Evolutionary conservation across 352 stramenopile genomes (phyloP).

Genomic region (Pelagophyceae sp.): DNA sequence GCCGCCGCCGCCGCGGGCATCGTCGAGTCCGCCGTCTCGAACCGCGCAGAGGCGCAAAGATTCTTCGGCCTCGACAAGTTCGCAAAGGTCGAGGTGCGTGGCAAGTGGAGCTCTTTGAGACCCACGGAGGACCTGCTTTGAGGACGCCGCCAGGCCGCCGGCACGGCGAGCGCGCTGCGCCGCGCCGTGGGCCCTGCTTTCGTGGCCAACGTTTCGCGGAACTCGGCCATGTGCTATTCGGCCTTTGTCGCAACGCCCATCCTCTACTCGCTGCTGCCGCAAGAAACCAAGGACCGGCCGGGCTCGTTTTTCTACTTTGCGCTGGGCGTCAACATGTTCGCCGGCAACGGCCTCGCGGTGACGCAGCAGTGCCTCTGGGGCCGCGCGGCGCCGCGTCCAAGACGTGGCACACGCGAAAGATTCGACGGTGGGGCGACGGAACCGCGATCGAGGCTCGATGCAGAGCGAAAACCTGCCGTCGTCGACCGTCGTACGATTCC

Average conservation of each 20-base stretch:
- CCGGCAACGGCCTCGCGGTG: constrained; percentile 48
- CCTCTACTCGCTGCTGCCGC: constrained; percentile 47
- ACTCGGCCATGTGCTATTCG: constrained; percentile 51
- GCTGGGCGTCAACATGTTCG: constrained; percentile 49
- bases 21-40: constrained; percentile 46
- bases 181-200: constrained; percentile 39
- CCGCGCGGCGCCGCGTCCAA: no score
- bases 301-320: constrained; percentile 47
- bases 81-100: constrained; percentile 35
- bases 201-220: constrained; percentile 38
- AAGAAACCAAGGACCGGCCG: constrained; percentile 41
- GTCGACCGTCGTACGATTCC: no score
- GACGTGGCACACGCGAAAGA: no score
- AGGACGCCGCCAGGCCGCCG: no score
- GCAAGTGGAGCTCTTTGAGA: no score
- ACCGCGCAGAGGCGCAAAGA: constrained; percentile 49
- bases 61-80: constrained; percentile 44
- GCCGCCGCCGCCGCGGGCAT: constrained; percentile 37
- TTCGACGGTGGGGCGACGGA: not conserved
- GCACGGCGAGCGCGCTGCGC: constrained; percentile 29
- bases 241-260: constrained; percentile 50
- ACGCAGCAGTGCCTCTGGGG: constrained; percentile 53
- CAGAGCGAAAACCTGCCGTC: no score
- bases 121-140: no score
- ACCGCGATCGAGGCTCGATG: no score